phyloP scores from a whole-genome alignment of 371 early-diverging fungal genomes.

The Mucor indicus region DNA sequence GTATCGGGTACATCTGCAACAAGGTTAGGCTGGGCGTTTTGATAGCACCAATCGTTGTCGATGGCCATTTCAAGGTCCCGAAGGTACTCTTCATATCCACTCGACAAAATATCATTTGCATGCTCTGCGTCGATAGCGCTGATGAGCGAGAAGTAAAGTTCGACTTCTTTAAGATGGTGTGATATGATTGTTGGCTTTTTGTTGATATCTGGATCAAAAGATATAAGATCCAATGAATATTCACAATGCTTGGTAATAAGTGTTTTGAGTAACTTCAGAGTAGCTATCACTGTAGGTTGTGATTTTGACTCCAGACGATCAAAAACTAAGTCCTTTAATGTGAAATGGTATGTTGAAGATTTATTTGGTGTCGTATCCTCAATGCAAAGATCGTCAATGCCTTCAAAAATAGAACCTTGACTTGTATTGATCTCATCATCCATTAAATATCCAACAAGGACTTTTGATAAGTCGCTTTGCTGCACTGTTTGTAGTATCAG shows the following conservation, averaged over 20 bases:
- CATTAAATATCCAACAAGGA: constrained; percentile 76
- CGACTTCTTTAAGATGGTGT: constrained; percentile 66
- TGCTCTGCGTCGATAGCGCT: constrained; percentile 56
- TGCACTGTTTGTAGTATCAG: constrained; percentile 72
- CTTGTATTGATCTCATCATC: constrained; percentile 48
- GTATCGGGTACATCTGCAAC: constrained; percentile 2
- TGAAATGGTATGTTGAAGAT: constrained; percentile 44
- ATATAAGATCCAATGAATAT: constrained; percentile 68
- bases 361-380: background rate
- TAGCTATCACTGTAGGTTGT: constrained; percentile 75
- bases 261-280: constrained; percentile 76
- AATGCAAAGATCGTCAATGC: background rate
- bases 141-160: constrained; percentile 70
- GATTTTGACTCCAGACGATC: constrained; percentile 72
- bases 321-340: constrained; percentile 75
- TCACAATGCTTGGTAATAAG: constrained; percentile 76
- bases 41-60: constrained; percentile 59
- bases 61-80: constrained; percentile 69
- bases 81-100: constrained; percentile 78
- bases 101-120: constrained; percentile 46
- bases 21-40: background rate
- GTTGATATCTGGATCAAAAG: constrained; percentile 55
- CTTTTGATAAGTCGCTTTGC: constrained; percentile 71
- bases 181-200: constrained; percentile 41
- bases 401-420: background rate